Base-by-base conservation (phyloP, 106 monocot species). In the Apostasia ramifera region DNA sequence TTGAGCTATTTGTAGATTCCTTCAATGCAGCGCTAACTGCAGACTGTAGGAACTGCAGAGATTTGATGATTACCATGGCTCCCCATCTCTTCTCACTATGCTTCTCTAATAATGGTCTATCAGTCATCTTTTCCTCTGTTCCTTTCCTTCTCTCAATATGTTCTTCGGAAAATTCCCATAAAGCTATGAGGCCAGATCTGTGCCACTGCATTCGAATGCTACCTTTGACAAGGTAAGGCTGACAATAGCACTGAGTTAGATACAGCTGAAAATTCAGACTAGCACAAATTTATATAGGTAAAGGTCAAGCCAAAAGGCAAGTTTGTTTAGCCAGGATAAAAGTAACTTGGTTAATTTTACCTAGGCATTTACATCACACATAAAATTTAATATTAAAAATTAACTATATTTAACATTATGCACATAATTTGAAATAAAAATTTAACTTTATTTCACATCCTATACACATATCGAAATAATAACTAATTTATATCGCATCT, bases 91-190 rank as follows among this genome's bases (percentile, higher is more conserved):
- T 88, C 47, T 89, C 82, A 61, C 62, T 74, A 63, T 84, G 82
- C 70, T 97, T 86, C 71, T 92, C 91, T 37, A 89, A 71, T 26
- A 77, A 48, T 47, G 78, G 59, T 41, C 63, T 75, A 55, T 59
- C 69, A 47, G 69, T 57, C 39, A 70, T 12, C 40, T 63, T 55
- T 59, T 63, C 74, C 62, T 83, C 81, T 50, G 66, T 62, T 8
- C 64, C 79, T 71, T 82, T 88, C 64, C 60, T 60, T 72, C 82
- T 85, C 85, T 95, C 85, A 62, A 88, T 72, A 67, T 95, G 95
- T 55, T 97, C 95, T 72, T 92, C 89, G n/a, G 91, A 92, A 79
- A 97, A 97, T 62, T 92, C 92, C 95, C 95, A 97, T 57, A 82
- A 77, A 38, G 89, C 95, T 72, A 97, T 89, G 9, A 92, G 77